phyloP scores from a whole-genome alignment of 768 basidiomycete species.

The Collybia sp. region DNA sequence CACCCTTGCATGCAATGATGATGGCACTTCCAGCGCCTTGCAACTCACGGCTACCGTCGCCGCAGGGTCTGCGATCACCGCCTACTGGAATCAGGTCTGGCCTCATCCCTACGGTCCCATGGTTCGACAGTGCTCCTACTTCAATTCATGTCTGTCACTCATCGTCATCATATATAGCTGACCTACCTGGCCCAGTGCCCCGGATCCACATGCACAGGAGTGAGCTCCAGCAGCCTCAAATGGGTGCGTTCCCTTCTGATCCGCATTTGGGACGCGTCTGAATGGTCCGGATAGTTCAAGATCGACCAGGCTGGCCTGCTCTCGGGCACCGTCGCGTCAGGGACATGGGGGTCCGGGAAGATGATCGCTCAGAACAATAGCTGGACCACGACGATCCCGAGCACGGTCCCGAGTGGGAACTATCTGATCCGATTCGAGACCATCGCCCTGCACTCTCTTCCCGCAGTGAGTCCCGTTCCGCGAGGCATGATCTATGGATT shows the following conservation, averaged over 20 bases:
- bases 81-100: conserved; percentile 43
- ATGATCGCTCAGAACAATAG: conserved; percentile 40
- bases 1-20: conserved; percentile 41
- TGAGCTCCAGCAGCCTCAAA: conserved; percentile 30
- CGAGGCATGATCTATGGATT: not conserved
- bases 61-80: conserved; percentile 37
- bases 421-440: conserved; percentile 48
- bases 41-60: conserved; percentile 37
- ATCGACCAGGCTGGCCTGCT: conserved; percentile 42
- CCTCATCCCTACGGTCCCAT: conserved; percentile 39
- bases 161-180: conserved; percentile 18
- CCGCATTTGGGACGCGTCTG: not conserved
- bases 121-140: conserved; percentile 17
- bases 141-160: not conserved
- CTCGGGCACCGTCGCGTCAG: conserved; percentile 33
- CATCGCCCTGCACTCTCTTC: conserved; percentile 44
- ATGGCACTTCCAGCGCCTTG: conserved; percentile 32
- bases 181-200: conserved; percentile 44
- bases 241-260: conserved; percentile 26
- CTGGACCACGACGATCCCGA: conserved; percentile 43
- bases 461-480: conserved; percentile 34
- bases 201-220: conserved; percentile 34
- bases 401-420: conserved; percentile 34
- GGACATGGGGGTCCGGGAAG: conserved; percentile 36
- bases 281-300: conserved; percentile 28